A percentile compares a stretch with the other conserved stretches of the same genome.
Evolutionary conservation across 2,329 filamentous ascomycete genomes (phyloP).

Genomic region (Fusarium burgessii): DNA sequence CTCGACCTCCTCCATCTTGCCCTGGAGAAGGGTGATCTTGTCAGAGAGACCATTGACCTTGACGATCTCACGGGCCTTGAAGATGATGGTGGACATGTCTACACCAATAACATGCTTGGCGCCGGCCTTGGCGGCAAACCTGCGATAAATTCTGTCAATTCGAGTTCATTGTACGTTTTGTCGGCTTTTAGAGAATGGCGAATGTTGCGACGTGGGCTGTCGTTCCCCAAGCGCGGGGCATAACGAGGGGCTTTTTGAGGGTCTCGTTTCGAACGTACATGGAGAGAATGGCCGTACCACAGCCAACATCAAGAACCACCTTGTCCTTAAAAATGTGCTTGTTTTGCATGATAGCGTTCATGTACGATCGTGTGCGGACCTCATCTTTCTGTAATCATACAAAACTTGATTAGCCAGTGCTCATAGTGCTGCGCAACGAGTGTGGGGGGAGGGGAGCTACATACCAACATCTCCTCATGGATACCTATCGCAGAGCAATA

Average conservation of each 20-base stretch:
- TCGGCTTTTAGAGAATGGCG: not conserved
- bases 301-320: constrained; percentile 95
- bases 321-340: constrained; percentile 88
- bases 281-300: constrained; percentile 96
- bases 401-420: constrained; percentile 36
- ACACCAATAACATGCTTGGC: constrained; percentile 99
- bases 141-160: constrained; percentile 53
- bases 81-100: constrained; percentile 99
- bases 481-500: constrained; percentile 73
- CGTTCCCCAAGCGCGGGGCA: constrained; percentile 34
- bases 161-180: constrained; percentile 4
- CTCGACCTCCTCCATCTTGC: constrained; percentile 99
- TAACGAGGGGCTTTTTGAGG: constrained; percentile 19
- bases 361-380: constrained; percentile 95
- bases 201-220: constrained; percentile 1
- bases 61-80: constrained; percentile 97
- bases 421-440: constrained; percentile 21
- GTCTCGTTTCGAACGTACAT: constrained; percentile 73
- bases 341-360: constrained; percentile 98
- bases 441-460: constrained; percentile 54
- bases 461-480: constrained; percentile 97
- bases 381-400: constrained; percentile 84
- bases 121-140: constrained; percentile 96
- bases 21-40: constrained; percentile 97
- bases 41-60: constrained; percentile 89